Percentiles rank a stretch among this genome's conserved stretches.
These are phyloP conservation scores for Ceratopteris richardii DNA, from an alignment of 75 land plant species.

Conservation along the genomic window DNA sequence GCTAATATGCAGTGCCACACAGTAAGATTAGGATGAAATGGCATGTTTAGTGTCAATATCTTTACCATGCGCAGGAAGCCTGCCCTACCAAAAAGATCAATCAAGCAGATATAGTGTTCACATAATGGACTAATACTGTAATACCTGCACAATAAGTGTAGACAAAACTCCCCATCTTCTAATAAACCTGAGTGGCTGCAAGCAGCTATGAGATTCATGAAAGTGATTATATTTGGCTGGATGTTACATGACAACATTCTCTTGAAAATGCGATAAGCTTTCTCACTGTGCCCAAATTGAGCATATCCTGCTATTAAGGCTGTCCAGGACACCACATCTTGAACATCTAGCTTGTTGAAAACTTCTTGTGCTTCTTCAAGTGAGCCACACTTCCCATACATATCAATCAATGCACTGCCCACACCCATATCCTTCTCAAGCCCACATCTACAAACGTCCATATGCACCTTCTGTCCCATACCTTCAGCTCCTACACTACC, in stretches of 20 bases:
- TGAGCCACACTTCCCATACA: slow-evolving; percentile 21
- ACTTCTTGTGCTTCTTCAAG: slow-evolving; percentile 15
- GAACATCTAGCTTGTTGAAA: slow-evolving; percentile 14
- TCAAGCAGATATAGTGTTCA: slow-evolving; percentile 45
- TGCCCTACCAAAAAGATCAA: slow-evolving; percentile 39
- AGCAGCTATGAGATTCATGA: slow-evolving; percentile 6
- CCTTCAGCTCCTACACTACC: too few species aligned
- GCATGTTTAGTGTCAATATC: slow-evolving; percentile 17
- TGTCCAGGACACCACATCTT: slow-evolving; percentile 32
- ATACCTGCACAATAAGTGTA: background rate
- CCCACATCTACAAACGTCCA: background rate
- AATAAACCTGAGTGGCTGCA: slow-evolving; percentile 11
- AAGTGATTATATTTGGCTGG: slow-evolving; percentile 8
- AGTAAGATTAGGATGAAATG: slow-evolving; percentile 25
- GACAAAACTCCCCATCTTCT: background rate
- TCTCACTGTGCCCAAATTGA: slow-evolving; percentile 15
- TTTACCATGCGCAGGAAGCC: slow-evolving; percentile 33
- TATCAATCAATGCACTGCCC: too few species aligned
- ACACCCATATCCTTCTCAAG: too few species aligned
- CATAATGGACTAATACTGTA: slow-evolving; percentile 15
- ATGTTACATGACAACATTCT: background rate
- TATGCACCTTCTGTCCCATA: background rate
- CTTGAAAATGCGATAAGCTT: slow-evolving; percentile 8
- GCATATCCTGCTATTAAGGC: slow-evolving; percentile 37
- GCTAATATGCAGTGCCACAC: slow-evolving; percentile 38